Evolutionary conservation across 495 filamentous ascomycete genomes (phyloP).

Genomic region (Aspergillus sclerotiicarbonarius): DNA sequence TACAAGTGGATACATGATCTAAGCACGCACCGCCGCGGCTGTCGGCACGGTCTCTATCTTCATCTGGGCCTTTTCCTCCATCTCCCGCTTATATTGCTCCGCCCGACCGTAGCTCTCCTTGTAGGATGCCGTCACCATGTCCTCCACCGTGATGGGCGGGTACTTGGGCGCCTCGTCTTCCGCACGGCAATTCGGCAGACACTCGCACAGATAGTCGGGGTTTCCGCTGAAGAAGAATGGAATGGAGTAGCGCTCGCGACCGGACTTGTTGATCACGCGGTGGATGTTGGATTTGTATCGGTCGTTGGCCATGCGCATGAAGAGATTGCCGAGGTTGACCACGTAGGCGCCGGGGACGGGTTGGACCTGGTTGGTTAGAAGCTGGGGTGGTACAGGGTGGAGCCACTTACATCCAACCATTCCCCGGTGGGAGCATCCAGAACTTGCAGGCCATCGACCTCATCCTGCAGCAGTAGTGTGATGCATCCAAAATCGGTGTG

Average conservation of each 20-base stretch:
- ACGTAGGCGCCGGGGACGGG: conserved; percentile 50
- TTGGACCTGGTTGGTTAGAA: conserved; percentile 37
- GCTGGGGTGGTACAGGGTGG: conserved; percentile 1
- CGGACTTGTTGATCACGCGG: conserved; percentile 49
- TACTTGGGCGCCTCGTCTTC: conserved; percentile 43
- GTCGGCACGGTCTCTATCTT: conserved; percentile 6
- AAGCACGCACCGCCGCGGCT: conserved; percentile 21
- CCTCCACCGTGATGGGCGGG: conserved; percentile 43
- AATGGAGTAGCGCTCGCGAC: conserved; percentile 55
- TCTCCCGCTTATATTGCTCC: conserved; percentile 32
- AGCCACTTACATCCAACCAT: conserved; percentile 39
- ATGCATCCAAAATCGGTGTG: conserved; percentile 48
- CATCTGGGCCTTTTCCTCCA: conserved; percentile 19
- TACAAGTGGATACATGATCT: background rate
- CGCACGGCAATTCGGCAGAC: conserved; percentile 48
- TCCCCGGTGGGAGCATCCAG: conserved; percentile 45
- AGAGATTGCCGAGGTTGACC: conserved; percentile 56
- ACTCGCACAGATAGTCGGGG: conserved; percentile 52
- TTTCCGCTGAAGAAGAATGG: conserved; percentile 61
- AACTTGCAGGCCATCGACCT: conserved; percentile 50
- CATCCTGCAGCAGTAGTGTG: conserved; percentile 47
- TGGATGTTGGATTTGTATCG: conserved; percentile 55
- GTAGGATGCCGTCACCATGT: conserved; percentile 33
- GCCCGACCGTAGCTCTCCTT: conserved; percentile 37
- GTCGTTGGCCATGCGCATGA: conserved; percentile 63